Percentiles rank a stretch among this genome's conserved stretches.
phyloP scores from a whole-genome alignment of 176 grass and related monocot genomes.

The Puccinellia tenuiflora region DNA sequence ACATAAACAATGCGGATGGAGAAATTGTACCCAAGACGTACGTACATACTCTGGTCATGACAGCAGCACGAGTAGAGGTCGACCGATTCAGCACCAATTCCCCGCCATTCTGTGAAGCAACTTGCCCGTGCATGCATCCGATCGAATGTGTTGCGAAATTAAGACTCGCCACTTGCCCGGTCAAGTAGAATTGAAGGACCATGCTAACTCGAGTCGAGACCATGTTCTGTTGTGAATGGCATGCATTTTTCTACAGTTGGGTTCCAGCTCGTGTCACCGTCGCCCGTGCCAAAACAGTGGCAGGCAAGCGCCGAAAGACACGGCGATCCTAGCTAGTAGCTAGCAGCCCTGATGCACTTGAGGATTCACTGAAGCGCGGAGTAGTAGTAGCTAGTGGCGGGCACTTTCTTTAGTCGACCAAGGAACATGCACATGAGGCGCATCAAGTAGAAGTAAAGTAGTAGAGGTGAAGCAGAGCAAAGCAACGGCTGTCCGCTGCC shows the following conservation, averaged over 20 bases:
- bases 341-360: not conserved
- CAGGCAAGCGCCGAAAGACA: not conserved
- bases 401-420: too few relatives aligned
- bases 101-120: not conserved
- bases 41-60: not conserved
- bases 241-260: not conserved
- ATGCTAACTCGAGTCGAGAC: not conserved
- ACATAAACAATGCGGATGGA: not conserved
- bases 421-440: not conserved
- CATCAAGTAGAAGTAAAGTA: too few relatives aligned
- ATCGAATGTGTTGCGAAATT: too few relatives aligned
- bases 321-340: not conserved
- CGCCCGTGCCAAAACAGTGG: not conserved
- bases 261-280: not conserved
- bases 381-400: too few relatives aligned
- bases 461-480: not conserved
- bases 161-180: too few relatives aligned
- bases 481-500: conserved; percentile 6
- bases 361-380: not conserved
- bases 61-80: not conserved
- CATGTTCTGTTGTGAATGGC: not conserved
- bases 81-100: not conserved
- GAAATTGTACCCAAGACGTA: not conserved
- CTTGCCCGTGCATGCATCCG: not conserved
- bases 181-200: not conserved